A percentile compares a stretch with the other conserved stretches of the same genome.
phyloP scores from a whole-genome alignment of 2,329 filamentous ascomycete species.

The Penicillium sp. region DNA sequence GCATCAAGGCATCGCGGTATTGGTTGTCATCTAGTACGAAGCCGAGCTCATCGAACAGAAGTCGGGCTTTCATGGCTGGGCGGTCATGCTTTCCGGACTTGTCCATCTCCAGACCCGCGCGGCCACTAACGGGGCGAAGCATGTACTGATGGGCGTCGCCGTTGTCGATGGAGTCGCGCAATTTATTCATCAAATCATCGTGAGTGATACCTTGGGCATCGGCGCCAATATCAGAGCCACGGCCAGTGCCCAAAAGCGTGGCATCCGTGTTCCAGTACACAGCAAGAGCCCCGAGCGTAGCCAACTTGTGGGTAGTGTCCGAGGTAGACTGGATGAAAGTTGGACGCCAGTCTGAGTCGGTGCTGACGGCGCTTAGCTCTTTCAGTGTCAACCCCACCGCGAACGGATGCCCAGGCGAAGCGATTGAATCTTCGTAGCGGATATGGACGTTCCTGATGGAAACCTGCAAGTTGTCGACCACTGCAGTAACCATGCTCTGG shows the following conservation, averaged over 20 bases:
- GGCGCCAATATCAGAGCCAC: slow-evolving; percentile 58
- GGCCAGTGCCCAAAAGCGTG: slow-evolving; percentile 71
- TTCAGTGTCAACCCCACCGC: slow-evolving; percentile 86
- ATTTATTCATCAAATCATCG: slow-evolving; percentile 67
- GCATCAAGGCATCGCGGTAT: slow-evolving; percentile 95
- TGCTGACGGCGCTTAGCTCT: slow-evolving; percentile 95
- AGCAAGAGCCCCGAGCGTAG: slow-evolving; percentile 79
- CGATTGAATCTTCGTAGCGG: slow-evolving; percentile 95
- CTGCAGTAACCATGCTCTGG: slow-evolving; percentile 87
- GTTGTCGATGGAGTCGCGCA: slow-evolving; percentile 73
- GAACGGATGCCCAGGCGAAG: slow-evolving; percentile 90
- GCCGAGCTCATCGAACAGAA: slow-evolving; percentile 95
- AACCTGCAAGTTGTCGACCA: slow-evolving; percentile 97
- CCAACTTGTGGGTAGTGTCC: slow-evolving; percentile 83
- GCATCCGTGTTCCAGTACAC: slow-evolving; percentile 99
- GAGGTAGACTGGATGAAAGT: slow-evolving; percentile 89
- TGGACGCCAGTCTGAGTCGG: slow-evolving; percentile 88
- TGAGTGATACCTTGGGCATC: slow-evolving; percentile 59
- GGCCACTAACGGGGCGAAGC: slow-evolving; percentile 88
- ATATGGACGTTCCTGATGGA: slow-evolving; percentile 98
- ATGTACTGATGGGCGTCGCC: slow-evolving; percentile 84
- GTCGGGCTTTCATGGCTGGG: slow-evolving; percentile 81
- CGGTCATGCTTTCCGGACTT: slow-evolving; percentile 75
- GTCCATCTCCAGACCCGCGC: slow-evolving; percentile 89
- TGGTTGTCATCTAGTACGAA: slow-evolving; percentile 97